phyloP scores from a whole-genome alignment of 257 asterid genomes.

The Solanum arcanum region DNA sequence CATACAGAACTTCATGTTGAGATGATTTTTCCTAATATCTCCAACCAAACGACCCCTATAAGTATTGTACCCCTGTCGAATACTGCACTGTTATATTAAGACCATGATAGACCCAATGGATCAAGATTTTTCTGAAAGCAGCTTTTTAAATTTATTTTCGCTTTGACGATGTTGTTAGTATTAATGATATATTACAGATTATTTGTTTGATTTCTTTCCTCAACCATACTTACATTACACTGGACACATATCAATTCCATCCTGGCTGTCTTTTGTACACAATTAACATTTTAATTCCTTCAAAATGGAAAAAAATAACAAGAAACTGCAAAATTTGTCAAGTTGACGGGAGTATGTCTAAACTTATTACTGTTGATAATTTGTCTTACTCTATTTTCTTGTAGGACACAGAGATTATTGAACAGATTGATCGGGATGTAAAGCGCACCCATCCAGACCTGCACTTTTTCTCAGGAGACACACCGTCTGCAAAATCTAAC shows the following conservation, averaged over 20 bases:
- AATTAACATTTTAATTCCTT: background rate
- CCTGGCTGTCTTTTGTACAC: background rate
- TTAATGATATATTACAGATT: background rate
- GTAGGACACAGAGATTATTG: slow-evolving; percentile 79
- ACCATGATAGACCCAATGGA: background rate
- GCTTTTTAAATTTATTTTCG: background rate
- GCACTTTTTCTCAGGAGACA: slow-evolving; percentile 88
- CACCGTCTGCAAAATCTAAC: slow-evolving; percentile 59
- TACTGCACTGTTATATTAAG: background rate
- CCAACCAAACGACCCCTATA: background rate
- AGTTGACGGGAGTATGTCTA: background rate
- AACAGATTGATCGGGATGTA: slow-evolving; percentile 94
- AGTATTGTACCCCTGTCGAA: background rate
- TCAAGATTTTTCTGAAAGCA: background rate
- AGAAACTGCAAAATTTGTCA: background rate
- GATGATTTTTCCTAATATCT: background rate
- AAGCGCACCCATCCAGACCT: slow-evolving; percentile 96
- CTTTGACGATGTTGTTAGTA: background rate
- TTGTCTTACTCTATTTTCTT: background rate
- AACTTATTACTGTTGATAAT: background rate
- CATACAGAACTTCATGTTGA: background rate
- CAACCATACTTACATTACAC: background rate
- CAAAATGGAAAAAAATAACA: background rate
- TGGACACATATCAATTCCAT: background rate
- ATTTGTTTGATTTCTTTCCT: background rate